Base-by-base conservation (phyloP, 208 protist species). In the Borovskyia barvae region DNA sequence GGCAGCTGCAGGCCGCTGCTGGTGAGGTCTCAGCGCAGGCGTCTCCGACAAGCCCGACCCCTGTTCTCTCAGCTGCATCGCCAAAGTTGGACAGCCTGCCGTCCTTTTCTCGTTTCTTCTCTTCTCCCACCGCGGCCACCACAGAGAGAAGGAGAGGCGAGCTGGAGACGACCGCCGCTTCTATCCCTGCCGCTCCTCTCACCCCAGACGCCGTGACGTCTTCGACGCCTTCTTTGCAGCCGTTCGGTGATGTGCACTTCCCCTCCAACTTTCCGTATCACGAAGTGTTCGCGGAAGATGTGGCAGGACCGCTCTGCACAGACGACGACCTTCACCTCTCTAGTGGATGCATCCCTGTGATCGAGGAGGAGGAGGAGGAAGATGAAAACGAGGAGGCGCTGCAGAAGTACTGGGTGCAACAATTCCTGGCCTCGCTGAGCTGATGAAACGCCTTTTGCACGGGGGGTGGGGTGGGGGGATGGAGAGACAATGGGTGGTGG, bases 341-440 rank as follows among this genome's bases (percentile, higher is more conserved):
- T 22, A 32, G 9, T 40, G 22, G 33, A 17, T 3, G 25, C 17
- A 32, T 30, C 15, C 54, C 63, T 15, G 45, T 62, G 22, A 1
- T 57, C n/a, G 46, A 57, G 47, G 63, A 57, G 47, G 52, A 46
- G 5, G 52, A 46, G 5, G 52, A 70, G 1, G 63, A 62, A n/a
- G 53, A 59, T 22, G 60, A 67, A 4, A 36, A 63, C 36, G 35
- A 37, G 5, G 43, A 52, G 17, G 51, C 53, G 1, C 33, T 59
- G 62, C 42, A 51, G 42, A 43, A 52, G 22, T 59, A 67, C 45
- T 52, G 53, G 42, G 61, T 67, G 29, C 41, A 67, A 43, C 42
- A 67, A 19, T 60, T 67, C 29, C 22, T 67, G 49, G 9, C 51
- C 35, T 35, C 53, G 29, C 51, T 67, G 17, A 53, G 39, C 52